These are phyloP conservation scores for Termitomyces sp. DNA, from an alignment of 768 basidiomycete species.

Conservation along the genomic window DNA sequence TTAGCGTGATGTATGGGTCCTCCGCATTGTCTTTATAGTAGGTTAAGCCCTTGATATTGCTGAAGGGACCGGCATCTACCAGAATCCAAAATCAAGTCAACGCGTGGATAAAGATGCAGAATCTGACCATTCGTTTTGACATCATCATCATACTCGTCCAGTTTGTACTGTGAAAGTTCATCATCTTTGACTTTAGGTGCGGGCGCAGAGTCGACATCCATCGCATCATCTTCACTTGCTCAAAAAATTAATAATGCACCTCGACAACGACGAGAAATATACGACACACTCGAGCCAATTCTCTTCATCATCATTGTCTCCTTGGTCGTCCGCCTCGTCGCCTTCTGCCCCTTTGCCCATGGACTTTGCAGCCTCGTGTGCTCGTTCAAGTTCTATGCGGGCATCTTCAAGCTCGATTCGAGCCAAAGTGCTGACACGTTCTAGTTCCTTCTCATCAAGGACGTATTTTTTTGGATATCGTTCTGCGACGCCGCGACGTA, in stretches of 20 bases:
- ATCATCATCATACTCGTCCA: constrained; percentile 92
- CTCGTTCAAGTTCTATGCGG: constrained; percentile 74
- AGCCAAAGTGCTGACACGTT: constrained; percentile 84
- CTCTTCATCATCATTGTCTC: constrained; percentile 44
- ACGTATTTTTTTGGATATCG: constrained; percentile 82
- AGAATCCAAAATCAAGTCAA: constrained; percentile 8
- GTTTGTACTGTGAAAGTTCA: constrained; percentile 81
- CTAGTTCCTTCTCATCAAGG: constrained; percentile 85
- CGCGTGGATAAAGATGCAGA: background rate
- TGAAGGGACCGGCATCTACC: constrained; percentile 75
- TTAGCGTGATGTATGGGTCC: constrained; percentile 95
- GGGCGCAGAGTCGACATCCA: constrained; percentile 50
- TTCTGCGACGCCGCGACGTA: constrained; percentile 71
- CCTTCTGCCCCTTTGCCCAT: constrained; percentile 67
- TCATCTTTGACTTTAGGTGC: constrained; percentile 36
- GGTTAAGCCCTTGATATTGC: constrained; percentile 90
- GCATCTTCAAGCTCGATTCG: constrained; percentile 89
- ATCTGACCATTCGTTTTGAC: constrained; percentile 29
- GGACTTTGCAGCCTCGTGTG: constrained; percentile 66
- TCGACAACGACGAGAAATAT: constrained; percentile 2
- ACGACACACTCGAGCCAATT: constrained; percentile 87
- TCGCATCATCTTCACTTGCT: constrained; percentile 42
- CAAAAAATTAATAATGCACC: constrained; percentile 11
- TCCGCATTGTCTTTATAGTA: constrained; percentile 90
- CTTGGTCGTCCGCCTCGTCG: constrained; percentile 58